Conservation (phyloP, 2,329 filamentous ascomycete species). For the Fusarium coffeatum region DNA sequence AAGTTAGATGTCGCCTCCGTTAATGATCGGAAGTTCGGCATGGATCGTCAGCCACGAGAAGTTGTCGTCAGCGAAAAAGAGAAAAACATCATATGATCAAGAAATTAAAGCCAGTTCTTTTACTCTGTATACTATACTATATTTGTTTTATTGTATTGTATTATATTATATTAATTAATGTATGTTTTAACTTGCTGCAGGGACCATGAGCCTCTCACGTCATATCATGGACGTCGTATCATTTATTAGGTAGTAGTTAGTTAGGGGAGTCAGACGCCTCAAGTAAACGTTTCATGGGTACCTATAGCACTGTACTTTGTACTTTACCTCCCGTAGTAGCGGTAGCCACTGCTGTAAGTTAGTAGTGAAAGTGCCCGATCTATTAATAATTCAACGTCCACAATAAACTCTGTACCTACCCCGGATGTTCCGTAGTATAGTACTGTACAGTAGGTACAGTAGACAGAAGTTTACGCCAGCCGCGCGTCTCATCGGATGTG, state of each 20-base stretch:
- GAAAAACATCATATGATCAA: neutral
- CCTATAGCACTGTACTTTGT: too few species aligned
- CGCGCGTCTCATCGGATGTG: constrained; percentile 14
- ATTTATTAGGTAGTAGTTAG: neutral
- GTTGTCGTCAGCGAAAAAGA: constrained; percentile 28
- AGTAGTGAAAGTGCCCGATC: neutral
- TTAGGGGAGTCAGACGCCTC: neutral
- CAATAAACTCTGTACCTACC: neutral
- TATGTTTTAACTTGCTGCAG: constrained; percentile 7
- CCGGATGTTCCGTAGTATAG: neutral
- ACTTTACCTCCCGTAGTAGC: neutral
- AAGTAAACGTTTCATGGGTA: constrained; percentile 7
- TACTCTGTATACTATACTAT: neutral
- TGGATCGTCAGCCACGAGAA: constrained; percentile 14
- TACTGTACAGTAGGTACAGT: neutral
- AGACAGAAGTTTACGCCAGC: constrained; percentile 4
- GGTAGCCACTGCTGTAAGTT: neutral
- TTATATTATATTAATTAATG: neutral
- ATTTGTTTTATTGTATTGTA: neutral
- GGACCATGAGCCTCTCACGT: constrained; percentile 8
- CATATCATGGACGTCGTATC: neutral
- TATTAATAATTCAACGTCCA: constrained; percentile 6
- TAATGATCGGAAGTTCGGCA: constrained; percentile 28
- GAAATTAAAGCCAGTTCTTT: neutral
- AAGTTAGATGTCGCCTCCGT: neutral